These are phyloP conservation scores for Suhomyces panamericanus DNA, from an alignment of 1,139 yeast genomes.

Conservation along the genomic window DNA sequence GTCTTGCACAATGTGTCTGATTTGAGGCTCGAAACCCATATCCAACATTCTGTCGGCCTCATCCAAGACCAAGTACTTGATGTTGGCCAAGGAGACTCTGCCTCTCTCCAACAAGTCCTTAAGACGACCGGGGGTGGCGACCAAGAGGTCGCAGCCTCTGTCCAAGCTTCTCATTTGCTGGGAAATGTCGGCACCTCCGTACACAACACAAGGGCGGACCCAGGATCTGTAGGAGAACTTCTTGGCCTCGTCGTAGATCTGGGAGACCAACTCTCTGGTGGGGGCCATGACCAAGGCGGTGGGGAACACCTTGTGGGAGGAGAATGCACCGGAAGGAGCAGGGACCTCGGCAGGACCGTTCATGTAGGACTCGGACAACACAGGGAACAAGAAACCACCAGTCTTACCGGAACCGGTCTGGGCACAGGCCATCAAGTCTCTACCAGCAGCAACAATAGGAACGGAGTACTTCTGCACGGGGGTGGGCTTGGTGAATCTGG, in stretches of 20 bases:
- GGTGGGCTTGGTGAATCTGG: constrained; percentile 93
- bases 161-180: constrained; percentile 93
- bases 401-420: constrained; percentile 99
- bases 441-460: constrained; percentile 91
- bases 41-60: constrained; percentile 97
- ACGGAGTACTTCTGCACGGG: constrained; percentile 99
- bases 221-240: constrained; percentile 97
- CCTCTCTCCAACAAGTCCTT: constrained; percentile 96
- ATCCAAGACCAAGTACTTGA: constrained; percentile 93
- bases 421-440: constrained; percentile 99
- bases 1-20: constrained; percentile 91
- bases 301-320: constrained; percentile 81
- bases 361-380: constrained; percentile 84
- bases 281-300: constrained; percentile 96
- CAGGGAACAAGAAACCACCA: constrained; percentile 99
- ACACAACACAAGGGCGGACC: constrained; percentile 92
- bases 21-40: constrained; percentile 97
- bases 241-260: constrained; percentile 93
- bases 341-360: constrained; percentile 81
- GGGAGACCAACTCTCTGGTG: constrained; percentile 98
- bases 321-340: constrained; percentile 55
- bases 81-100: constrained; percentile 93
- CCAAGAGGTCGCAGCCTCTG: constrained; percentile 92
- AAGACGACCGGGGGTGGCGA: constrained; percentile 98
- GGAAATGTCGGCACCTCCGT: constrained; percentile 99